Base-by-base conservation (phyloP, 805 yeast species). In the Candida xiaguanensis region DNA sequence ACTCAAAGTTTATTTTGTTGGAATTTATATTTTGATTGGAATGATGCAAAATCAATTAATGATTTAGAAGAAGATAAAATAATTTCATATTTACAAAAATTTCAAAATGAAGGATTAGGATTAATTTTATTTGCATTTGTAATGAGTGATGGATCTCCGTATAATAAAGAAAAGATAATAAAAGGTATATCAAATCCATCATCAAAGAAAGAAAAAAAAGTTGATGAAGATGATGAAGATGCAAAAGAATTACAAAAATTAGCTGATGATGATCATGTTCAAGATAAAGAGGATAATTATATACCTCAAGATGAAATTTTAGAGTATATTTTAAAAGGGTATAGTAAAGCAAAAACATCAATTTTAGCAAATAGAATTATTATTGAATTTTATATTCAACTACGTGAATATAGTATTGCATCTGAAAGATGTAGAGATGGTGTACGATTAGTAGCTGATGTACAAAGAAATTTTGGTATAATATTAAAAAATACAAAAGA, bases 21-120 rank as follows among this genome's bases (percentile, higher is more conserved):
- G 95, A 68, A 72, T 27, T 52, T 81, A 8, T 78, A 77, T 51
- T 75, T 88, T 41, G 93, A 89, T 46, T 84, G 91, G 83, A 48
- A 65, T 18, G 95, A 89, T 56, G 72, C 71, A 6, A 55, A 54
- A 5, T 60, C 68, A 3, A 55, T 88, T 4, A 59, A 65, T 8
- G 70, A 72, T 2, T 54, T 84, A 34, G 81, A 80, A 36, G 37
- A 42, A 29, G 52, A 47, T 4, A 54, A 69, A 4, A 46, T 86
- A 2, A 48, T 69, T n/a, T 70, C 62, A 25, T 86, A 77, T 52
- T 63, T 85, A 31, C 61, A 63, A 30, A 56, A 65, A 29, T 88
- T 85, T 59, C 79, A 77, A 4, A 60, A 56, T 16, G 79, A 75
- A 34, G 88, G 88, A 0, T 56, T 86, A 28, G 80, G 87, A 0